phyloP scores from a whole-genome alignment of 495 filamentous ascomycete species.

The Hyaloscypha hepaticicola region DNA sequence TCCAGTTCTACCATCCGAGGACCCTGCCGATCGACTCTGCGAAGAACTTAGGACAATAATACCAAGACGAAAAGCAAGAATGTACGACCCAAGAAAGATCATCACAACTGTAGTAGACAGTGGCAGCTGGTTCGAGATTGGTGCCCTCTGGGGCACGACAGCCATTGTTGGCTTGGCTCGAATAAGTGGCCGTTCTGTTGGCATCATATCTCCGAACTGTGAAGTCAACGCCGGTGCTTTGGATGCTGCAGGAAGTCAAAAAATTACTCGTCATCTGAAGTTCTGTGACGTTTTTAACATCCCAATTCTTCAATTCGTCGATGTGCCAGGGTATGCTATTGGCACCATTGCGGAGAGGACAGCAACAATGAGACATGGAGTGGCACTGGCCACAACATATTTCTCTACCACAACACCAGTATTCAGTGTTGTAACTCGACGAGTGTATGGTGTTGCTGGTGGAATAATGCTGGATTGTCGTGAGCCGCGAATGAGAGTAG shows the following conservation, averaged over 20 bases:
- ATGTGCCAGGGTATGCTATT: slow-evolving; percentile 62
- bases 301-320: slow-evolving; percentile 61
- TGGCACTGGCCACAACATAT: slow-evolving; percentile 58
- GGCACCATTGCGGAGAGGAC: slow-evolving; percentile 60
- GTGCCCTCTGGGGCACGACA: slow-evolving; percentile 58
- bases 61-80: slow-evolving; percentile 54
- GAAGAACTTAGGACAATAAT: slow-evolving; percentile 54
- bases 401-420: slow-evolving; percentile 58
- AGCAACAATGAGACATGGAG: slow-evolving; percentile 62
- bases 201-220: slow-evolving; percentile 56
- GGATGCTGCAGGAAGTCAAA: slow-evolving; percentile 59
- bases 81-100: slow-evolving; percentile 58
- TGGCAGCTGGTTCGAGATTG: slow-evolving; percentile 62
- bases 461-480: slow-evolving; percentile 61
- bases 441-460: slow-evolving; percentile 60
- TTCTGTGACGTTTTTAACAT: slow-evolving; percentile 65
- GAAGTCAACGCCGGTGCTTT: slow-evolving; percentile 61
- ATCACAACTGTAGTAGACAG: slow-evolving; percentile 55
- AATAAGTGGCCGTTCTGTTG: slow-evolving; percentile 53
- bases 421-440: slow-evolving; percentile 57
- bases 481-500: slow-evolving; percentile 57
- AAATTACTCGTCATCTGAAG: slow-evolving; percentile 56
- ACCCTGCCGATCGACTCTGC: slow-evolving; percentile 47
- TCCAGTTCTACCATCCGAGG: slow-evolving; percentile 45
- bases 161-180: slow-evolving; percentile 59